Percentiles rank a stretch among this genome's conserved stretches.
Evolutionary conservation across 2,329 filamentous ascomycete species (phyloP).

Genomic region (Fusarium bulbicola): DNA sequence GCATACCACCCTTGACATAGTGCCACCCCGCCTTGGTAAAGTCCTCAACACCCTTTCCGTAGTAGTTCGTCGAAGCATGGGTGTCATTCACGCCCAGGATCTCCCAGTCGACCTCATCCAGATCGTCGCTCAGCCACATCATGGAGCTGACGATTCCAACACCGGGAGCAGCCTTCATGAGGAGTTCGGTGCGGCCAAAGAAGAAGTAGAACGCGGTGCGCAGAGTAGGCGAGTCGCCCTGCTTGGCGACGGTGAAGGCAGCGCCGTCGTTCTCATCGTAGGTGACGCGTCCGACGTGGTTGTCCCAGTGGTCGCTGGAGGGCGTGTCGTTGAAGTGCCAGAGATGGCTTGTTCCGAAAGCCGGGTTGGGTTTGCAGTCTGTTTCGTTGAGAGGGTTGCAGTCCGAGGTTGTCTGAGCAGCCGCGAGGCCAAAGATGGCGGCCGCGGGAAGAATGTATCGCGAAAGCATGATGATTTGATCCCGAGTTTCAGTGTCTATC

Average conservation of each 20-base stretch:
- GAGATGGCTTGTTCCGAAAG: constrained; percentile 70
- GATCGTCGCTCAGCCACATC: constrained; percentile 83
- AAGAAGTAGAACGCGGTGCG: constrained; percentile 86
- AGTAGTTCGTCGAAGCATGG: constrained; percentile 78
- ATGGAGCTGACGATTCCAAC: constrained; percentile 82
- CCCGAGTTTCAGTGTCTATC: neutral
- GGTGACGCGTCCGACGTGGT: constrained; percentile 68
- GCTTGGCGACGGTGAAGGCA: constrained; percentile 74
- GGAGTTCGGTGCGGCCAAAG: constrained; percentile 81
- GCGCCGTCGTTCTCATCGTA: constrained; percentile 72
- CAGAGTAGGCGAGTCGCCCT: constrained; percentile 81
- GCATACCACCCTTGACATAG: constrained; percentile 61
- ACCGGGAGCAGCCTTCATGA: constrained; percentile 79
- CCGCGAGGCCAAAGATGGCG: constrained; percentile 55
- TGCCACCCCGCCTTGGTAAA: constrained; percentile 70
- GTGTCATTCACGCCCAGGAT: constrained; percentile 74
- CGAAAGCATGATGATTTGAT: constrained; percentile 38
- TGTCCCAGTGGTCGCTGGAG: constrained; percentile 69
- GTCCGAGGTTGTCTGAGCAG: constrained; percentile 78
- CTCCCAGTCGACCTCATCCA: constrained; percentile 91
- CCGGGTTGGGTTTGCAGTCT: constrained; percentile 74
- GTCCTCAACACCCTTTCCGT: constrained; percentile 76
- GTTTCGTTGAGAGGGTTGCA: constrained; percentile 80
- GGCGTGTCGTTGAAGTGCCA: constrained; percentile 73
- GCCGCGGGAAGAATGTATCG: constrained; percentile 46